Conservation (phyloP, 108 stramenopile genomes). For the Nannochloropsis gaditana region DNA sequence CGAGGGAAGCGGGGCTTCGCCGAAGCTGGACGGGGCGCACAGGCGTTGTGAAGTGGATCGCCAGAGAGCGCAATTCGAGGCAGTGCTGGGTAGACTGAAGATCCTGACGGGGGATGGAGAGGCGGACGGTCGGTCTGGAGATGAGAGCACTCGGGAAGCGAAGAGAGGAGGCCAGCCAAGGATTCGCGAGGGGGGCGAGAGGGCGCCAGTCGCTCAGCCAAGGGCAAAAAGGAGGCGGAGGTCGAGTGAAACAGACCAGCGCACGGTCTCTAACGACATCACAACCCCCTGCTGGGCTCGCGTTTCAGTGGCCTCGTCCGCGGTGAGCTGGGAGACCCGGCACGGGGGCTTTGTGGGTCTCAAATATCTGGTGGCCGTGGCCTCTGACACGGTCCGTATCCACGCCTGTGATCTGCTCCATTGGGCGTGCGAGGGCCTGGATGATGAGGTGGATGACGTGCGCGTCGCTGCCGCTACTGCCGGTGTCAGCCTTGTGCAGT, state of each 20-base stretch:
- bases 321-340: conserved; percentile 32
- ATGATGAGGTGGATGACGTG: not conserved
- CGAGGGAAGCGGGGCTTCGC: not conserved
- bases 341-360: conserved; percentile 39
- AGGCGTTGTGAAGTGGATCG: not conserved
- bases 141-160: too few relatives aligned
- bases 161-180: too few relatives aligned
- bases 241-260: too few relatives aligned
- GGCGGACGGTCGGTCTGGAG: too few relatives aligned
- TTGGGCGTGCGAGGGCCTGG: not conserved
- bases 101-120: not conserved
- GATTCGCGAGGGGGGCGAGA: too few relatives aligned
- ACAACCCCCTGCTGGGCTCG: too few relatives aligned
- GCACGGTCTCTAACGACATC: too few relatives aligned
- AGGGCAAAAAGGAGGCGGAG: too few relatives aligned
- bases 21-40: too few relatives aligned
- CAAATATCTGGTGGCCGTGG: conserved; percentile 35
- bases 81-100: not conserved
- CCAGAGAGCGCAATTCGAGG: not conserved
- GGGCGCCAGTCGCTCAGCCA: too few relatives aligned
- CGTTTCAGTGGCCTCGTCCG: not conserved
- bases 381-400: not conserved
- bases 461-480: not conserved
- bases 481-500: not conserved
- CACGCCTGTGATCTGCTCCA: not conserved